Evolutionary conservation across 805 yeast genomes (phyloP), one percentile per base, ranked within the genome.

Genomic region (Candida golubevii): DNA sequence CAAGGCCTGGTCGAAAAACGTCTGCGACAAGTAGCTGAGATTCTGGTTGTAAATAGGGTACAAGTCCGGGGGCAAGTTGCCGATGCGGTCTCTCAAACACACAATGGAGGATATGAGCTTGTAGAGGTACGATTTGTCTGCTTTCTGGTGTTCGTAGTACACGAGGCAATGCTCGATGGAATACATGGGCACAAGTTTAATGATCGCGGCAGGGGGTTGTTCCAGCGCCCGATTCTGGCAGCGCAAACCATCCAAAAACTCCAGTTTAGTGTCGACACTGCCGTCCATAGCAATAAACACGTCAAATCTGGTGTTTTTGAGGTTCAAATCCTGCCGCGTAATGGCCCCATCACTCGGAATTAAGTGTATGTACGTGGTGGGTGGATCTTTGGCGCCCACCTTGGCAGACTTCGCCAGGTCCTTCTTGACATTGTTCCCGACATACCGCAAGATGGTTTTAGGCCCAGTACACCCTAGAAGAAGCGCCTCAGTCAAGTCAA

Each of bases 51-150:
- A 88, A 15, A 86, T 78, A 12, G 93, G 90, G 58, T 85, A 74
- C 38, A 88, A 61, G 56, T 83, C 93, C 0, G 88, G 83, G 2
- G 96, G 93, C 36, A 91, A 61, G 38, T 77, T 77, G 7, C 98
- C 98, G 11, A 85, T 88, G 47, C 82, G 74, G 51, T 85, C 95
- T 55, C 96, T 69, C 41, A 88, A 63, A 28, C 89, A 87, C 4
- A 89, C 96, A 14, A 85, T 75, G 1, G 95, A 88, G 1, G 96
- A 87, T 1, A 90, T 80, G 8, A 85, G 80, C 38, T 80, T 81
- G 49, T 79, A 83, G 36, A 88, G 67, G 51, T 78, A 78, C 23
- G 58, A 54, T 1, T 72, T 53, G 27, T 60, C 49, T 39, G 57
- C 12, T 29, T 53, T 48, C 50, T 42, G 57, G 40, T 50, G 65